These are phyloP conservation scores for Magnaporthales sp. DNA, from an alignment of 2,329 filamentous ascomycete genomes.

Conservation along the genomic window DNA sequence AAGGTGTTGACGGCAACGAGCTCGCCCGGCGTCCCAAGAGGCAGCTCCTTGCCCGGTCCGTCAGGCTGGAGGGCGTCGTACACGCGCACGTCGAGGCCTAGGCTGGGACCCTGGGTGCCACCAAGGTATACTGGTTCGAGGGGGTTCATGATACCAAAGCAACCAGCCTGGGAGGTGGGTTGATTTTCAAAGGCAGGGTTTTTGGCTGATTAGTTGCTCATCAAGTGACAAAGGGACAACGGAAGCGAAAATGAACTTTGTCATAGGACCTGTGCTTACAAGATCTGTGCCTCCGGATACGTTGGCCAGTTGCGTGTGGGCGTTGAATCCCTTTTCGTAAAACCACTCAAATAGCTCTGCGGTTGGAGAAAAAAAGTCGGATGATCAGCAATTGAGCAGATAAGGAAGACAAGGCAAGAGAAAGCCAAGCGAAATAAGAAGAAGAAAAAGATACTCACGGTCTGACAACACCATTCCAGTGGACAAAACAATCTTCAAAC, in stretches of 20 bases:
- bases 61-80: constrained; percentile 53
- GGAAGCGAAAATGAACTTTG: too few relatives aligned
- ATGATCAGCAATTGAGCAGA: too few relatives aligned
- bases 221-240: too few relatives aligned
- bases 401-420: neutral
- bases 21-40: constrained; percentile 60
- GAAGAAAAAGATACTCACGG: constrained; percentile 13
- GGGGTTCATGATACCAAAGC: constrained; percentile 58
- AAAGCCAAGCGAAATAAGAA: neutral
- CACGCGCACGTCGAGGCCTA: constrained; percentile 42
- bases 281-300: constrained; percentile 74
- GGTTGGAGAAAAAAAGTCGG: neutral
- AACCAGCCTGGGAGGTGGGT: constrained; percentile 35
- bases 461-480: constrained; percentile 80
- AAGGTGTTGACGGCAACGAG: constrained; percentile 63
- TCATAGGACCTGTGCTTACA: constrained; percentile 31
- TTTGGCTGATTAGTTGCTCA: neutral
- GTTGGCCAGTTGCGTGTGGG: constrained; percentile 58
- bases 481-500: constrained; percentile 52
- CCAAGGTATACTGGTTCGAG: constrained; percentile 57
- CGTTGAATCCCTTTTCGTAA: constrained; percentile 62
- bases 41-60: constrained; percentile 32
- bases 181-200: too few relatives aligned
- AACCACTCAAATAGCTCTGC: constrained; percentile 66
- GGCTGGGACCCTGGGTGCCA: constrained; percentile 39